These are phyloP conservation scores for Trichoderma endophyticum DNA, from an alignment of 2,329 filamentous ascomycete genomes.

Conservation along the genomic window DNA sequence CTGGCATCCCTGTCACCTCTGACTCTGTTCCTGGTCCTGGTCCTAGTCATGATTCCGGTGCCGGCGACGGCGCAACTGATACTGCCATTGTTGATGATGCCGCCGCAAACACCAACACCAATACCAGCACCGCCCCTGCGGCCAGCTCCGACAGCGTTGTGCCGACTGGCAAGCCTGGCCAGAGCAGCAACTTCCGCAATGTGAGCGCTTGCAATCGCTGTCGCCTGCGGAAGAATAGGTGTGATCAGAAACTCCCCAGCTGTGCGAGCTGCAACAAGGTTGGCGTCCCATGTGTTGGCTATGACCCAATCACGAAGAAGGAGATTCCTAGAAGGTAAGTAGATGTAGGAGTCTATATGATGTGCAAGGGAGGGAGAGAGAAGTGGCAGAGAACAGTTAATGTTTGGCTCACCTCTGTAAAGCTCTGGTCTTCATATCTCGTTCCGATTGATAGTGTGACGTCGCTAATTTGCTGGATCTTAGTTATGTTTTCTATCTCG, in stretches of 20 bases:
- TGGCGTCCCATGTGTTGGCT: slow-evolving; percentile 86
- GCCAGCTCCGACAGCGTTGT: slow-evolving; percentile 29
- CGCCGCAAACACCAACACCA: background rate
- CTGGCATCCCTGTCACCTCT: slow-evolving; percentile 18
- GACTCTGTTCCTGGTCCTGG: slow-evolving; percentile 43
- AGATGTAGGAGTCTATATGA: slow-evolving; percentile 27
- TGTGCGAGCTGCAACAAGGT: slow-evolving; percentile 93
- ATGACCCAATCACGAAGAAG: slow-evolving; percentile 93
- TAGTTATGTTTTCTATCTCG: slow-evolving; percentile 92
- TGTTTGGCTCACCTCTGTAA: background rate
- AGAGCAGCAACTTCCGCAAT: slow-evolving; percentile 71
- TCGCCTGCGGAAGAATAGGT: slow-evolving; percentile 86
- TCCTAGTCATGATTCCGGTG: slow-evolving; percentile 62
- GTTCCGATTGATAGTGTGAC: background rate
- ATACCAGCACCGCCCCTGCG: background rate
- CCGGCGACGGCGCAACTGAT: slow-evolving; percentile 34
- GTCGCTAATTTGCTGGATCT: slow-evolving; percentile 24
- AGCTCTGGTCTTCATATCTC: background rate
- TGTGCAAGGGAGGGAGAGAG: background rate
- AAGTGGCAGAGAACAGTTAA: background rate
- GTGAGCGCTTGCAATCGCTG: slow-evolving; percentile 95
- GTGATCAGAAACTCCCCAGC: slow-evolving; percentile 87
- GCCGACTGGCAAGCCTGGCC: slow-evolving; percentile 45
- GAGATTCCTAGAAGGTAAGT: slow-evolving; percentile 90
- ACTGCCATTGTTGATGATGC: slow-evolving; percentile 26